These are phyloP conservation scores for Trypanosoma vivax DNA, from an alignment of 208 protist genomes.

Conservation along the genomic window DNA sequence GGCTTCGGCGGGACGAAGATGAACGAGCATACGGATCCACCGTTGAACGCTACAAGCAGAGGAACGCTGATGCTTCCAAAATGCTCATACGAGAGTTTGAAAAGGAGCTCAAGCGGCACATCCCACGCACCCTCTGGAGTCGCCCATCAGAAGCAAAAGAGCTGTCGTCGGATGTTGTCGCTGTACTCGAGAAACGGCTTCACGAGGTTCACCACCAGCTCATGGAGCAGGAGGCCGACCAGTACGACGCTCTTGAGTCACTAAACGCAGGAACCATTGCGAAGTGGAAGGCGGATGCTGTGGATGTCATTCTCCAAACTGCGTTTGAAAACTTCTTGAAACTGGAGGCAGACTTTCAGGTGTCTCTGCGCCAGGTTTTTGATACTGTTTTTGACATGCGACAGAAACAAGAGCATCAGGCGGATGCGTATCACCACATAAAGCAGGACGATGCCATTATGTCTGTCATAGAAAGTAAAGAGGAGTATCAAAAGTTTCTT, in stretches of 20 bases:
- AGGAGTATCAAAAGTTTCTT: conserved; percentile 73
- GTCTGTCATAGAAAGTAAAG: conserved; percentile 60
- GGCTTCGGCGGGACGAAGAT: conserved; percentile 49
- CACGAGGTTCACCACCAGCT: conserved; percentile 41
- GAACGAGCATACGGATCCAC: conserved; percentile 42
- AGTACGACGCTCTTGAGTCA: conserved; percentile 65
- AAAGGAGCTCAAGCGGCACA: conserved; percentile 38
- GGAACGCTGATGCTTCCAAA: conserved; percentile 31
- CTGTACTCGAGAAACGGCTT: conserved; percentile 30
- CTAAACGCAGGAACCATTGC: conserved; percentile 54
- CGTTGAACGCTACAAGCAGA: conserved; percentile 27
- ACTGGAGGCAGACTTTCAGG: conserved; percentile 74
- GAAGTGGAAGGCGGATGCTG: conserved; percentile 69
- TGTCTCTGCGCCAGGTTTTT: conserved; percentile 56
- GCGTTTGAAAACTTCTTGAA: conserved; percentile 70
- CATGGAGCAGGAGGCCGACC: conserved; percentile 65
- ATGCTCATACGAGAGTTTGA: conserved; percentile 61
- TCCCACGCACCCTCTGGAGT: conserved; percentile 25
- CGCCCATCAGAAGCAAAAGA: conserved; percentile 8
- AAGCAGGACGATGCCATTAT: conserved; percentile 35
- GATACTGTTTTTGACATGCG: conserved; percentile 64
- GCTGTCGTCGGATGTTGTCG: conserved; percentile 8
- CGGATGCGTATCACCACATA: conserved; percentile 37
- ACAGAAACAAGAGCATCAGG: conserved; percentile 35
- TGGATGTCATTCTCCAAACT: conserved; percentile 71